Conservation (phyloP, 2,329 filamentous ascomycete species). For the Cladosporium sp. region DNA sequence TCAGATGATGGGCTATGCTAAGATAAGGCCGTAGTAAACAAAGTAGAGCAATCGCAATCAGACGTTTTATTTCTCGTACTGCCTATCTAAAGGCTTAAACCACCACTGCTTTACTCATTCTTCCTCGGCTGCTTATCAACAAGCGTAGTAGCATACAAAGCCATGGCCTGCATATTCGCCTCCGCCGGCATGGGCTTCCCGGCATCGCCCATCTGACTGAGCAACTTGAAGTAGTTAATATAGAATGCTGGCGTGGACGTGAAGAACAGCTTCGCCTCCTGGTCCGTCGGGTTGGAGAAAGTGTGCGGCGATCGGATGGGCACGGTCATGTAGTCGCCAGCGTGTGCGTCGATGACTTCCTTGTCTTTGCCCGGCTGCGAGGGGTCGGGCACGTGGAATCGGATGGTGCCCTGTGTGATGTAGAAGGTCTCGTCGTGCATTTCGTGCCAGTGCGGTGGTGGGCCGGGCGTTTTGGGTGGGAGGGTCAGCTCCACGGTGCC, state of each 20-base stretch:
- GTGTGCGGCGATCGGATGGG: constrained; percentile 53
- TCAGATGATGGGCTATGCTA: no score
- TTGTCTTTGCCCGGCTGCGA: constrained; percentile 29
- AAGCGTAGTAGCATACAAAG: constrained; percentile 47
- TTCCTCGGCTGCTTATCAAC: constrained; percentile 37
- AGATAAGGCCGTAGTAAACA: no score
- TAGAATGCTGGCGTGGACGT: constrained; percentile 56
- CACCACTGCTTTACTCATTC: constrained; percentile 13
- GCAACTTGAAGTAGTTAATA: constrained; percentile 54
- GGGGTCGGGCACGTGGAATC: constrained; percentile 45
- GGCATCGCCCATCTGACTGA: constrained; percentile 43
- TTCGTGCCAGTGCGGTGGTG: constrained; percentile 52
- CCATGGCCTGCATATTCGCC: constrained; percentile 48
- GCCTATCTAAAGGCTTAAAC: not conserved
- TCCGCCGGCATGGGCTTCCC: constrained; percentile 46
- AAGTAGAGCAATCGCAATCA: no score
- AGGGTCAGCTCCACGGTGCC: constrained; percentile 47
- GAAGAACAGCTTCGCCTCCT: constrained; percentile 54
- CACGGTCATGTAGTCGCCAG: constrained; percentile 53
- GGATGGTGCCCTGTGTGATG: constrained; percentile 48
- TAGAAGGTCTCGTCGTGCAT: constrained; percentile 59
- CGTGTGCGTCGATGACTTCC: constrained; percentile 44
- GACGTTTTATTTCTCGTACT: not conserved
- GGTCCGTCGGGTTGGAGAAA: constrained; percentile 52
- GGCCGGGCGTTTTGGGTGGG: constrained; percentile 43